Base-by-base conservation (phyloP, 306 rosid species). In the Quillaja saponaria region DNA sequence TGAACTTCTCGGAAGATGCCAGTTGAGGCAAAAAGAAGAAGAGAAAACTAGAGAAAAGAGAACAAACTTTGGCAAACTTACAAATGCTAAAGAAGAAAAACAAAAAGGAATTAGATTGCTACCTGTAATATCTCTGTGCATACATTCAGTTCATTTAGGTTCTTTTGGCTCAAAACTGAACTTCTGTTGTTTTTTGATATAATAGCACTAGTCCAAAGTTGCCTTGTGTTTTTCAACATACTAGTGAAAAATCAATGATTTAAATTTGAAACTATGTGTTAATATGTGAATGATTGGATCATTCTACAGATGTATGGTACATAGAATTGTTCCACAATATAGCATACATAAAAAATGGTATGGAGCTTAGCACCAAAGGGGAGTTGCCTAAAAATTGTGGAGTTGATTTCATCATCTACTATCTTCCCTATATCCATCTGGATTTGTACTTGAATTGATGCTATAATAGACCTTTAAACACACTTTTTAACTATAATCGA, bases 11-110 rank as follows among this genome's bases (percentile, higher is more conserved):
- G 12, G 85, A 67, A 10, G 80, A 73, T 0, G 89, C 70, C 34
- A 86, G 34, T 25, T 86, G 89, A 40, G 89, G 83, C 78, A n/a
- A n/a, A n/a, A n/a, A n/a, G n/a, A n/a, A n/a, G n/a, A n/a, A 1
- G 2, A 25, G 3, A 25, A 25, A 4, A 25, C 31, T 25, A 4
- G 21, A 11, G 16, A 13, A 38, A 39, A 3, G 33, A 39, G 15
- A 52, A 14, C 2, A 15, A 15, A 7, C 10, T 21, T 6, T 0
- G 18, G 14, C 18, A 19, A n/a, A 38, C 12, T n/a, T 45, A 4
- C 10, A 6, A 41, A 12, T 10, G 18, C 4, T 4, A 25, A 51
- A 44, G 40, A 41, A 10, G 21, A 18, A 55, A 52, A 49, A 0
- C 0, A 13, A 28, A 12, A 50, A 12, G 17, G 55, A 48, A 66